phyloP scores from a whole-genome alignment of 2,329 filamentous ascomycete species.

The Chaetoscypha palmicola region DNA sequence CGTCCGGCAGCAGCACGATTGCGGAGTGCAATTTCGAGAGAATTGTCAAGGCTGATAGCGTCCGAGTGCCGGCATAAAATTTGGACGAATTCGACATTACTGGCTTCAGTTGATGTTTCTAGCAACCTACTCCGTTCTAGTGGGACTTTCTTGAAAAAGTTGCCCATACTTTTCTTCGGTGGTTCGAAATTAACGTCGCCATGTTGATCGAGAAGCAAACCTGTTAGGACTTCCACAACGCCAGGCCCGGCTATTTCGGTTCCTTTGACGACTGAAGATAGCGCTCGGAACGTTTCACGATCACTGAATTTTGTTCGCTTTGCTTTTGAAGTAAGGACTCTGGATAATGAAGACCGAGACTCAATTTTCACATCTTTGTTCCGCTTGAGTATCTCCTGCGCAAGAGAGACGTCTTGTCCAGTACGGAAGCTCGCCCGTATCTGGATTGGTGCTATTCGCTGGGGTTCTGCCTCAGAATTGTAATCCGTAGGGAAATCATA shows the following conservation, averaged over 20 bases:
- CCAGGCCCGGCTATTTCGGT: slow-evolving; percentile 12
- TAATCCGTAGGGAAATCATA: background rate
- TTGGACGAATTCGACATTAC: slow-evolving; percentile 5
- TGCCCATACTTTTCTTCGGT: slow-evolving; percentile 1
- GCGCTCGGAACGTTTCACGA: slow-evolving; percentile 14
- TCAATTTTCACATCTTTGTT: slow-evolving; percentile 20
- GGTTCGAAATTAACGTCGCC: slow-evolving; percentile 6
- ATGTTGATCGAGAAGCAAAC: background rate
- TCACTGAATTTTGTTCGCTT: slow-evolving; percentile 15
- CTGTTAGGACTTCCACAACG: slow-evolving; percentile 5
- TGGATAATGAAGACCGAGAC: slow-evolving; percentile 7
- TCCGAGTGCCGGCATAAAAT: slow-evolving; percentile 4
- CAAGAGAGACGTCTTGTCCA: slow-evolving; percentile 11
- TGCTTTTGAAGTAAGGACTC: slow-evolving; percentile 1
- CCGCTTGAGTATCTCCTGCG: slow-evolving; percentile 15
- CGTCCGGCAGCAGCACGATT: background rate
- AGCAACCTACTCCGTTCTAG: slow-evolving; percentile 1
- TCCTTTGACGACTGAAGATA: slow-evolving; percentile 12
- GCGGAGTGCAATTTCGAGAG: slow-evolving; percentile 6
- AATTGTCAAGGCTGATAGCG: slow-evolving; percentile 1
- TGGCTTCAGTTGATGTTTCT: background rate
- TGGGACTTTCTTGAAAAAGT: slow-evolving; percentile 1
- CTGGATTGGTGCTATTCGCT: background rate
- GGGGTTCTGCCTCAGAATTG: background rate
- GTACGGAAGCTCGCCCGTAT: slow-evolving; percentile 9